Percentiles rank a stretch among this genome's conserved stretches.
These are phyloP conservation scores for Trichothecium sympodiale DNA, from an alignment of 2,329 filamentous ascomycete genomes.

Conservation along the genomic window DNA sequence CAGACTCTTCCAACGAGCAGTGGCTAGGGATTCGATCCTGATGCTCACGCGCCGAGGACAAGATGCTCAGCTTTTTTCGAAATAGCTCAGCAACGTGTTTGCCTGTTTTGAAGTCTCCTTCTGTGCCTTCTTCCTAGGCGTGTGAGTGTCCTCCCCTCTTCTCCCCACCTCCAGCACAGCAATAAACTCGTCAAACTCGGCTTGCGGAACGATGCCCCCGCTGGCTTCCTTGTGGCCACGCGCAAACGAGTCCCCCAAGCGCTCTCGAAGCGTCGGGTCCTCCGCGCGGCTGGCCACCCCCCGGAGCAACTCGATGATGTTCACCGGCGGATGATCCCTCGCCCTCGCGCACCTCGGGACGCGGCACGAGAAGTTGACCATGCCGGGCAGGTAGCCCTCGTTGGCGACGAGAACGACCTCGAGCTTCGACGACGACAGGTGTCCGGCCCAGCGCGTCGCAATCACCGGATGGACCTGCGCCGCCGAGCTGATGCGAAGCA, in stretches of 20 bases:
- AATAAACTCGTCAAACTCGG: constrained; percentile 56
- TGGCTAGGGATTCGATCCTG: too few relatives aligned
- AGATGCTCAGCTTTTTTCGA: constrained; percentile 25
- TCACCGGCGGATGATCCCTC: constrained; percentile 43
- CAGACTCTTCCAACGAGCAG: too few relatives aligned
- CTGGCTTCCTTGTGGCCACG: constrained; percentile 57
- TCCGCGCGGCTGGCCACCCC: constrained; percentile 33
- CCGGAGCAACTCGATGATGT: constrained; percentile 50
- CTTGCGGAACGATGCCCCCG: constrained; percentile 48
- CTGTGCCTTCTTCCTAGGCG: constrained; percentile 22
- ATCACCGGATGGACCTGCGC: constrained; percentile 58
- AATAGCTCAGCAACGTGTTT: constrained; percentile 46
- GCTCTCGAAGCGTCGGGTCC: constrained; percentile 25
- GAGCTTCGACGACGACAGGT: constrained; percentile 45
- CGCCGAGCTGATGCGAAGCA: constrained; percentile 47
- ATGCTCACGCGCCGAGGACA: background rate
- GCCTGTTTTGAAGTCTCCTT: constrained; percentile 27
- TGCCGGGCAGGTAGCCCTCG: constrained; percentile 49
- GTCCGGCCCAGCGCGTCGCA: constrained; percentile 54
- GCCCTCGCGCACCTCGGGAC: constrained; percentile 44
- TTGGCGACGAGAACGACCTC: constrained; percentile 58
- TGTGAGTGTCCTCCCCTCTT: constrained; percentile 31
- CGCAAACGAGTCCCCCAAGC: constrained; percentile 53
- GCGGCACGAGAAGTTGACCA: constrained; percentile 58
- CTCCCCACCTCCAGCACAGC: constrained; percentile 45